Evolutionary conservation across 2,329 filamentous ascomycete species (phyloP).

Genomic region (Exophiala aquamarina): DNA sequence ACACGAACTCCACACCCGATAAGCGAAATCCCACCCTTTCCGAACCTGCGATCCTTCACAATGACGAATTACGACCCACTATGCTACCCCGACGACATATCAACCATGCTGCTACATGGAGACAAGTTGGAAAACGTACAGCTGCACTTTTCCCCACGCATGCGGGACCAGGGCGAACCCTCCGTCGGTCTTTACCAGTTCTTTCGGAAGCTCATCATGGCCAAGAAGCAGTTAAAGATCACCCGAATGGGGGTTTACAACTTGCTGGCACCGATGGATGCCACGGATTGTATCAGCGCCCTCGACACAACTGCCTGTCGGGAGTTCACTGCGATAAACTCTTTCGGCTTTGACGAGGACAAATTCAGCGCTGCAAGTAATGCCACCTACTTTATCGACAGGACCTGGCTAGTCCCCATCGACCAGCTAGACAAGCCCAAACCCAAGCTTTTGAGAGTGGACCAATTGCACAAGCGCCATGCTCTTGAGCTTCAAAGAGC

Average conservation of each 20-base stretch:
- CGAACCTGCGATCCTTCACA: constrained; percentile 53
- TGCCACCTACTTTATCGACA: constrained; percentile 54
- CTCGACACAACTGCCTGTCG: constrained; percentile 44
- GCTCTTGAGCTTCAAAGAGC: constrained; percentile 44
- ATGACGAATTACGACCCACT: constrained; percentile 63
- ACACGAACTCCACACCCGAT: constrained; percentile 59
- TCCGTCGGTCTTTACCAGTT: constrained; percentile 55
- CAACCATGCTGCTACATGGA: constrained; percentile 54
- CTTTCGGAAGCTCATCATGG: constrained; percentile 55
- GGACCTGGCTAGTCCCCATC: constrained; percentile 46
- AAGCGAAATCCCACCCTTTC: constrained; percentile 56
- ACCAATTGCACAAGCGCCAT: constrained; percentile 47
- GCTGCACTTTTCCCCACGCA: constrained; percentile 62
- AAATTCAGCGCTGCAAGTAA: constrained; percentile 35
- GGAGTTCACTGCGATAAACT: constrained; percentile 56
- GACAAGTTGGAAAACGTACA: constrained; percentile 55
- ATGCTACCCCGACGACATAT: constrained; percentile 64
- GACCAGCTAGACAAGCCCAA: constrained; percentile 30
- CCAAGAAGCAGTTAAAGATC: constrained; percentile 47
- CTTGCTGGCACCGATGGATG: constrained; percentile 53
- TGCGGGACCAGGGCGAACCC: constrained; percentile 59
- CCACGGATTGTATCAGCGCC: constrained; percentile 45
- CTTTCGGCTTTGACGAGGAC: constrained; percentile 45
- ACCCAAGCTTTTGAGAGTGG: constrained; percentile 51
- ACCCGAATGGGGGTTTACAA: constrained; percentile 58